Evolutionary conservation across 2,329 filamentous ascomycete species (phyloP).

Genomic region (Penicillium sp.): DNA sequence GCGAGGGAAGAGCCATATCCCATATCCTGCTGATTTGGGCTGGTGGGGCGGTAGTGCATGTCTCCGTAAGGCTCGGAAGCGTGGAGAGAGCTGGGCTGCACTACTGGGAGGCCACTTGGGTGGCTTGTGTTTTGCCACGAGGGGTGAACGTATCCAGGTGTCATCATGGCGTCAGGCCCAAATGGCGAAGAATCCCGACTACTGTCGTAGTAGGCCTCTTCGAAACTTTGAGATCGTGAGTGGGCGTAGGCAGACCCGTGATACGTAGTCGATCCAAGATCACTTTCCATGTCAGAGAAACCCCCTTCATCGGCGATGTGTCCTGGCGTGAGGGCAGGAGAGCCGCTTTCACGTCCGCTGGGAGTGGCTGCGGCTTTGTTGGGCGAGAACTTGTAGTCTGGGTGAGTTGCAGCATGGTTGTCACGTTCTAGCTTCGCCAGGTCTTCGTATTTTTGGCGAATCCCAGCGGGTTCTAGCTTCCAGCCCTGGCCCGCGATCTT

Average conservation of each 20-base stretch:
- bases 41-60: slow-evolving; percentile 40
- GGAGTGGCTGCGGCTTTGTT: slow-evolving; percentile 61
- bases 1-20: slow-evolving; percentile 40
- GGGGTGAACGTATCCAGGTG: slow-evolving; percentile 40
- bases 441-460: slow-evolving; percentile 72
- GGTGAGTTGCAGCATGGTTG: slow-evolving; percentile 82
- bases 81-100: slow-evolving; percentile 40
- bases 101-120: slow-evolving; percentile 52
- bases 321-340: neutral
- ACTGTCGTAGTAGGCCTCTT: slow-evolving; percentile 25
- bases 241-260: slow-evolving; percentile 17
- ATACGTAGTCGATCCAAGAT: slow-evolving; percentile 10
- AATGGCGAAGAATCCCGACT: slow-evolving; percentile 39
- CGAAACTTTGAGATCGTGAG: slow-evolving; percentile 26
- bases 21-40: slow-evolving; percentile 28
- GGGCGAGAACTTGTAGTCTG: slow-evolving; percentile 90
- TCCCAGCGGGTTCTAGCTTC: slow-evolving; percentile 70
- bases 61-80: slow-evolving; percentile 36
- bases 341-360: slow-evolving; percentile 5
- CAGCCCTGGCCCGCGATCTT: slow-evolving; percentile 83
- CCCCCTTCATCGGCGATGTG: slow-evolving; percentile 6
- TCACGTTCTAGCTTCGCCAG: slow-evolving; percentile 76
- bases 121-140: slow-evolving; percentile 51
- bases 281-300: slow-evolving; percentile 38
- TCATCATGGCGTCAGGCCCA: slow-evolving; percentile 21